Evolutionary conservation across 2,329 filamentous ascomycete species (phyloP).

Genomic region (Plenodomus tracheiphilus): DNA sequence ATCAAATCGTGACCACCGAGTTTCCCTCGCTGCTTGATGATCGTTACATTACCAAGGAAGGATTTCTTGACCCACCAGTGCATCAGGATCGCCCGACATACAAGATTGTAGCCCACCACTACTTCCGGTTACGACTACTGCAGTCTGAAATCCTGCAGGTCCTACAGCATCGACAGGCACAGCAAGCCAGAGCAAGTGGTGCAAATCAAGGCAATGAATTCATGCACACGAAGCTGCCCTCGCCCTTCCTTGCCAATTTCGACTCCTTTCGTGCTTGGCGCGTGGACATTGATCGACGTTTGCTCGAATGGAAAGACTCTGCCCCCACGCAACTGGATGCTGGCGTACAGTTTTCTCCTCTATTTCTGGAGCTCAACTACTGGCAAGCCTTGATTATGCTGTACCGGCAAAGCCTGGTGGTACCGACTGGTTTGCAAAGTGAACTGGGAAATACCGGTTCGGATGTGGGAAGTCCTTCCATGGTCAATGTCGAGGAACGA

Average conservation of each 20-base stretch:
- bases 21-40: conserved; percentile 90
- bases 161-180: conserved; percentile 86
- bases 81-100: conserved; percentile 73
- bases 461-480: conserved; percentile 62
- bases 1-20: conserved; percentile 93
- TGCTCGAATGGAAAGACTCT: conserved; percentile 84
- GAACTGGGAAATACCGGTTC: conserved; percentile 66
- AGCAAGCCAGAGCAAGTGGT: conserved; percentile 69
- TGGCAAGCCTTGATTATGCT: conserved; percentile 98
- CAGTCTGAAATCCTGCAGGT: conserved; percentile 97
- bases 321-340: conserved; percentile 78
- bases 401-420: conserved; percentile 85
- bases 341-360: conserved; percentile 83
- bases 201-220: conserved; percentile 69
- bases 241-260: conserved; percentile 82
- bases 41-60: conserved; percentile 78
- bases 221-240: conserved; percentile 78
- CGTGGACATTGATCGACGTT: conserved; percentile 78
- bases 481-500: conserved; percentile 66
- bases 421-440: conserved; percentile 80
- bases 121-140: conserved; percentile 82
- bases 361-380: conserved; percentile 93
- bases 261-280: conserved; percentile 88
- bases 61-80: conserved; percentile 66
- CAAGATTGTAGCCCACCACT: conserved; percentile 89